Evolutionary conservation across 192 early-diverging fungal genomes (phyloP).

Genomic region (Podochytrium sp.): DNA sequence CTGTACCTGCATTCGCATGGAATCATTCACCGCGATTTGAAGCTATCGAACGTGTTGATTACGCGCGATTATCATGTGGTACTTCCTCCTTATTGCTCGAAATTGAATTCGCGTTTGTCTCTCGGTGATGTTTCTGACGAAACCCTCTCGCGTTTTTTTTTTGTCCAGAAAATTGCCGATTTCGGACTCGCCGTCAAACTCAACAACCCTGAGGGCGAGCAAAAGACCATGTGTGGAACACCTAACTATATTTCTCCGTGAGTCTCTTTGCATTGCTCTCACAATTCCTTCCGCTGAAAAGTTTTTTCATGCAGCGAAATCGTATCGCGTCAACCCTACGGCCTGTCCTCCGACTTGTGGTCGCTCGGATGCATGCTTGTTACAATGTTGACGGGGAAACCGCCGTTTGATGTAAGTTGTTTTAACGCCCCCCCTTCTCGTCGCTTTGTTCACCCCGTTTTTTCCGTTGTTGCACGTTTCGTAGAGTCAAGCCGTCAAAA

Average conservation of each 20-base stretch:
- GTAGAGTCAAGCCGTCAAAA: slow-evolving; percentile 53
- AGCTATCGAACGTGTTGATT: slow-evolving; percentile 75
- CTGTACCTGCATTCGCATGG: slow-evolving; percentile 66
- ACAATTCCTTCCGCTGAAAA: slow-evolving; percentile 3
- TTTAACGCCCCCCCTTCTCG: not conserved
- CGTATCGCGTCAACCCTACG: slow-evolving; percentile 70
- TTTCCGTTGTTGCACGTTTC: not conserved
- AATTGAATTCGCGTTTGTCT: not conserved
- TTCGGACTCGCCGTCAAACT: slow-evolving; percentile 74
- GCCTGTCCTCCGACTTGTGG: slow-evolving; percentile 75
- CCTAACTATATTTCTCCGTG: slow-evolving; percentile 80
- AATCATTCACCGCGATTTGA: slow-evolving; percentile 78
- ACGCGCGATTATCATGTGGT: slow-evolving; percentile 54
- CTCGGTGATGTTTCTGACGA: not conserved
- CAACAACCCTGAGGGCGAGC: slow-evolving; percentile 54
- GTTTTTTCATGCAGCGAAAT: slow-evolving; percentile 56
- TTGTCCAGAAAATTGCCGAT: slow-evolving; percentile 68
- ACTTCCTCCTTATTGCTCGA: not conserved
- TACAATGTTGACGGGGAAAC: slow-evolving; percentile 71
- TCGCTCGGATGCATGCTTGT: slow-evolving; percentile 77
- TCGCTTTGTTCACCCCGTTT: not conserved
- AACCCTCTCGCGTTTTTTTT: not conserved
- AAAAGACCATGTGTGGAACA: slow-evolving; percentile 78
- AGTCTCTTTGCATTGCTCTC: slow-evolving; percentile 29
- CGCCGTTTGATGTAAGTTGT: slow-evolving; percentile 65